Percentiles rank a stretch among this genome's conserved stretches.
phyloP scores from a whole-genome alignment of 208 protist genomes.

The Polymyxa betae region DNA sequence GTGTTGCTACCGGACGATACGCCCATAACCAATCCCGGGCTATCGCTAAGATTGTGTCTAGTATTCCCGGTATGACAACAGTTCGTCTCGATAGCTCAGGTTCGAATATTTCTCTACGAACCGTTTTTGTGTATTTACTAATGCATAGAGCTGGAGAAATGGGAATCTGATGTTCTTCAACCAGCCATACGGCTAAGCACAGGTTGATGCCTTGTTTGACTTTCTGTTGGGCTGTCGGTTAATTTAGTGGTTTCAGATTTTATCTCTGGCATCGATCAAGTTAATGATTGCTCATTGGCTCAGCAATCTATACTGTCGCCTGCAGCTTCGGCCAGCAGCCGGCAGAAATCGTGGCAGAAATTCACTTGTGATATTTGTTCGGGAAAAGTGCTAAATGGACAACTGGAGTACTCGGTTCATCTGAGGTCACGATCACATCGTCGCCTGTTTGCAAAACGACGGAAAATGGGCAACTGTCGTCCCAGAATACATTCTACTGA shows the following conservation, averaged over 20 bases:
- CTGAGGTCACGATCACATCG: not conserved
- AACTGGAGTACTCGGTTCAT: not conserved
- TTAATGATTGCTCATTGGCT: not conserved
- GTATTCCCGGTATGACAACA: not conserved
- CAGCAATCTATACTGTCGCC: not conserved
- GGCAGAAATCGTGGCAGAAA: conserved; percentile 15
- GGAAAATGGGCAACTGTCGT: too few species aligned
- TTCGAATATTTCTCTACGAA: not conserved
- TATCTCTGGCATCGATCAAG: not conserved
- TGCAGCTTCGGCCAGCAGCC: not conserved
- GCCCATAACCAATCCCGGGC: not conserved
- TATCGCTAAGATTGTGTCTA: not conserved
- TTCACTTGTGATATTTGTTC: conserved; percentile 17
- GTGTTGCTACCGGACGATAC: not conserved
- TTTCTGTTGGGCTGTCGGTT: not conserved
- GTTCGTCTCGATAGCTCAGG: conserved; percentile 14
- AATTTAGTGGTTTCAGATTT: not conserved
- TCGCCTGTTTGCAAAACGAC: too few species aligned
- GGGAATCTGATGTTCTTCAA: not conserved
- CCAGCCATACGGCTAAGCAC: not conserved
- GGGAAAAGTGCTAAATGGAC: not conserved
- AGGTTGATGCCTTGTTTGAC: not conserved
- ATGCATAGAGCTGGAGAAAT: not conserved
- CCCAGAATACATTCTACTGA: too few species aligned
- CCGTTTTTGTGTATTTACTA: not conserved